These are phyloP conservation scores for Xylaria cubensis DNA, from an alignment of 495 filamentous ascomycete species.

Conservation along the genomic window DNA sequence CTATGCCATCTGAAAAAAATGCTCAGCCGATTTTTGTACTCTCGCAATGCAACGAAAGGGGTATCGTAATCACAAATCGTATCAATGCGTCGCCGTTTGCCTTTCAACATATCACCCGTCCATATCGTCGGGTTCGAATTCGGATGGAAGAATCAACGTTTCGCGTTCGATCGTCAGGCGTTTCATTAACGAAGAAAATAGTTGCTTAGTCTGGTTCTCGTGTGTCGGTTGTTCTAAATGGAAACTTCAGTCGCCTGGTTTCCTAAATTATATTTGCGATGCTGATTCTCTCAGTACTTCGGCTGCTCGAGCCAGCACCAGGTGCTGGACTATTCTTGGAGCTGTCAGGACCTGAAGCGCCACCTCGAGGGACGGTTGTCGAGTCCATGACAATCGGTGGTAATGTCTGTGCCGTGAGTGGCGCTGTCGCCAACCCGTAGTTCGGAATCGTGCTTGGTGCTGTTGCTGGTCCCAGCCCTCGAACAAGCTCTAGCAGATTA, in stretches of 20 bases:
- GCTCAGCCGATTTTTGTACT: constrained; percentile 22
- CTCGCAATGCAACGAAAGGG: constrained; percentile 26
- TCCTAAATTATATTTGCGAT: constrained; percentile 79
- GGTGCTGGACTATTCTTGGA: constrained; percentile 47
- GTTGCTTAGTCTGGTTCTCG: neutral
- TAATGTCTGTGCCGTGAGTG: constrained; percentile 29
- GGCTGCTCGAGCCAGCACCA: constrained; percentile 44
- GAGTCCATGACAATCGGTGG: constrained; percentile 46
- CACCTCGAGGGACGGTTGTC: constrained; percentile 39
- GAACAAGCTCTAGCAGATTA: constrained; percentile 49
- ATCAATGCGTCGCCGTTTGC: constrained; percentile 21
- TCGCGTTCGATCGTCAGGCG: constrained; percentile 25
- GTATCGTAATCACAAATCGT: constrained; percentile 33
- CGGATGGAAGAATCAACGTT: constrained; percentile 13
- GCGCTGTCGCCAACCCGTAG: constrained; percentile 28
- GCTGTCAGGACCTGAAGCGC: constrained; percentile 41
- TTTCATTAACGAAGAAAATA: constrained; percentile 12
- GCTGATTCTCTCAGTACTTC: constrained; percentile 67
- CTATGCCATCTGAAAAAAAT: constrained; percentile 28
- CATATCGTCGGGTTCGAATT: constrained; percentile 20
- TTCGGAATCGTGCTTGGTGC: constrained; percentile 32
- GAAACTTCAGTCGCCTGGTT: neutral
- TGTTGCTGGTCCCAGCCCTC: constrained; percentile 37
- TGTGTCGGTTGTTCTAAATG: neutral
- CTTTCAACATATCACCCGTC: constrained; percentile 14